Percentiles rank a stretch among this genome's conserved stretches.
phyloP scores from a whole-genome alignment of 768 basidiomycete genomes.

The Lactarius indigo region DNA sequence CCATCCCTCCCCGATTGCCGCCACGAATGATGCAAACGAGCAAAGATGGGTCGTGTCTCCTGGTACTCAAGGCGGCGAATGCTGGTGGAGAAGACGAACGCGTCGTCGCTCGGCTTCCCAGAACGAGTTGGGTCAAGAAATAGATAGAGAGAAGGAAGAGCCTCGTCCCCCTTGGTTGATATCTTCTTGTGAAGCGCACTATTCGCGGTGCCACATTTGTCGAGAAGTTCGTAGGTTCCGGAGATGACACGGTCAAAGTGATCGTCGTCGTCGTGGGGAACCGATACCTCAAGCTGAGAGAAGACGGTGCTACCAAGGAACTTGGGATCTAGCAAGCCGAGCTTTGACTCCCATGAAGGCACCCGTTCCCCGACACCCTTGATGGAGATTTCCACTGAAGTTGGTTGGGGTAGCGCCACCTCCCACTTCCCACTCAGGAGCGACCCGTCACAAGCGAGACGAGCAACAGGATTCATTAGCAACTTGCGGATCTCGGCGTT shows the following conservation, averaged over 20 bases:
- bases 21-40: conserved; percentile 73
- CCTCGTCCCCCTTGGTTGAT: conserved; percentile 38
- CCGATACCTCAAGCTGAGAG: conserved; percentile 60
- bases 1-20: conserved; percentile 57
- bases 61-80: conserved; percentile 78
- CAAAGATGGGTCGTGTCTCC: conserved; percentile 73
- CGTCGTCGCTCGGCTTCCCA: conserved; percentile 71
- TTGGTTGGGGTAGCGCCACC: conserved; percentile 65
- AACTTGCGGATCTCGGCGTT: conserved; percentile 76
- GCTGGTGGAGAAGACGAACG: conserved; percentile 80
- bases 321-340: conserved; percentile 66
- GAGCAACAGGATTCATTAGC: conserved; percentile 72
- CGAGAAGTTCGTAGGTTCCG: conserved; percentile 73
- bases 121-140: conserved; percentile 83
- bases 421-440: conserved; percentile 77
- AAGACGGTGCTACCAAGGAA: conserved; percentile 67
- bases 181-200: conserved; percentile 72
- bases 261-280: conserved; percentile 42
- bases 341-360: conserved; percentile 79
- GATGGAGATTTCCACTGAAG: conserved; percentile 56
- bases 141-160: conserved; percentile 66
- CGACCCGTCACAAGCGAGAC: conserved; percentile 53
- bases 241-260: conserved; percentile 77
- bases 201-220: conserved; percentile 88
- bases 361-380: conserved; percentile 64